phyloP scores from a whole-genome alignment of 2,329 filamentous ascomycete species.

The Aspergillus sp. region DNA sequence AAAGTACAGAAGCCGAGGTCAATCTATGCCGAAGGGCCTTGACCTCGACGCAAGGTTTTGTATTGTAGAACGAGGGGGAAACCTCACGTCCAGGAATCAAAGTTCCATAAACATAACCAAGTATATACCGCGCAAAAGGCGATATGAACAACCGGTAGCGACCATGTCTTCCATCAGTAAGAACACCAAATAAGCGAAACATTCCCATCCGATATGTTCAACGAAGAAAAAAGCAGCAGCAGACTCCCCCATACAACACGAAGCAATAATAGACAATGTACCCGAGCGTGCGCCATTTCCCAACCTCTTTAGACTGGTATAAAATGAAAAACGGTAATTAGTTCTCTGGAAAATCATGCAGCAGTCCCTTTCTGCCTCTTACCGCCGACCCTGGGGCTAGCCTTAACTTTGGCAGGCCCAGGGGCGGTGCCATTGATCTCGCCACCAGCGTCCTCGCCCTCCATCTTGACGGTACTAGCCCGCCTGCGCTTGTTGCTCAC shows the following conservation, averaged over 20 bases:
- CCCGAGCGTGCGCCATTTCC: constrained; percentile 32
- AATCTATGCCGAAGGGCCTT: constrained; percentile 12
- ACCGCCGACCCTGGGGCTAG: constrained; percentile 46
- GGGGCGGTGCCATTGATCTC: constrained; percentile 51
- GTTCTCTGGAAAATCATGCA: constrained; percentile 23
- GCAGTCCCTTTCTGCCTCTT: constrained; percentile 49
- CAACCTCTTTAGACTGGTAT: constrained; percentile 24
- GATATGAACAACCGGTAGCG: constrained; percentile 2
- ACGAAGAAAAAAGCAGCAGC: constrained; percentile 7
- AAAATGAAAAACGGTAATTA: constrained; percentile 14
- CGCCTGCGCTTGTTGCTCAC: constrained; percentile 60
- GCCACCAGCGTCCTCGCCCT: constrained; percentile 52
- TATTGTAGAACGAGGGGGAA: background rate
- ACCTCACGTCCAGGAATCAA: constrained; percentile 1
- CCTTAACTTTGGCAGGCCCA: constrained; percentile 45
- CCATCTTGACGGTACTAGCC: constrained; percentile 60
- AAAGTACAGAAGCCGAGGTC: constrained; percentile 30
- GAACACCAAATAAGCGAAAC: constrained; percentile 17
- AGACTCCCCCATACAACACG: constrained; percentile 5
- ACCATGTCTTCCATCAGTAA: constrained; percentile 14
- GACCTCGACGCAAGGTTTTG: constrained; percentile 7
- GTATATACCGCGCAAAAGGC: background rate
- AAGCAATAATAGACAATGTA: constrained; percentile 24
- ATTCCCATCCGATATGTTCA: constrained; percentile 25
- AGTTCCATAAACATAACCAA: constrained; percentile 4